Base-by-base conservation (phyloP, 169 alveolate species). In the Plasmodium inui region DNA sequence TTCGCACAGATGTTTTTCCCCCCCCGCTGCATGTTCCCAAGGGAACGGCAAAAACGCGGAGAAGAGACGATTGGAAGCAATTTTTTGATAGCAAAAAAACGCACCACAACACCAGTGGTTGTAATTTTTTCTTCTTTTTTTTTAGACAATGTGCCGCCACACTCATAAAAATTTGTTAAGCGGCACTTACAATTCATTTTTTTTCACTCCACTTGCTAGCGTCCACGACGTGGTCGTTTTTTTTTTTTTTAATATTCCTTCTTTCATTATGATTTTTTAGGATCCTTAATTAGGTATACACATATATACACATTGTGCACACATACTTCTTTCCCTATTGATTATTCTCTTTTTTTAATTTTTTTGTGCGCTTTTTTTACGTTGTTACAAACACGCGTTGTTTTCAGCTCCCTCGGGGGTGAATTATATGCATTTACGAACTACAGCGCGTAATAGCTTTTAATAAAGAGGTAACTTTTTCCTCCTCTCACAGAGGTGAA, bases 231-330 rank as follows among this genome's bases (percentile, higher is more conserved):
- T n/a, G n/a, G 5, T n/a, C 26, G 32, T 61, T 61, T n/a, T 26
- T 22, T 61, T 26, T 28, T 28, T 67, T 28, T 67, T 67, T 19
- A 22, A 28, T 28, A 67, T 22, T 67, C 5, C 39, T 19, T 6
- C 76, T 22, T 67, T 67, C 37, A 22, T 67, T 67, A 67, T 67
- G 76, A 67, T 67, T 67, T 67, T 67, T 67, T 26, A 67, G 76
- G 76, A 67, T 28, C 76, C 76, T 26, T 67, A 26, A 67, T 67
- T 67, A 22, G 76, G 37, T 67, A 67, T 67, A 26, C 76, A 2
- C 4, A 19, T 17, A 61, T 17, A 61, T n/a, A 67, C n/a, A n/a
- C n/a, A n/a, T n/a, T 67, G n/a, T 67, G n/a, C n/a, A 67, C n/a
- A 22, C n/a, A 67, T 19, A 67, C 22, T 8, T 67, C 14, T 6